Evolutionary conservation across 805 yeast species (phyloP), one percentile per base, ranked within the genome.

Genomic region (Saccharomyces paradoxus): DNA sequence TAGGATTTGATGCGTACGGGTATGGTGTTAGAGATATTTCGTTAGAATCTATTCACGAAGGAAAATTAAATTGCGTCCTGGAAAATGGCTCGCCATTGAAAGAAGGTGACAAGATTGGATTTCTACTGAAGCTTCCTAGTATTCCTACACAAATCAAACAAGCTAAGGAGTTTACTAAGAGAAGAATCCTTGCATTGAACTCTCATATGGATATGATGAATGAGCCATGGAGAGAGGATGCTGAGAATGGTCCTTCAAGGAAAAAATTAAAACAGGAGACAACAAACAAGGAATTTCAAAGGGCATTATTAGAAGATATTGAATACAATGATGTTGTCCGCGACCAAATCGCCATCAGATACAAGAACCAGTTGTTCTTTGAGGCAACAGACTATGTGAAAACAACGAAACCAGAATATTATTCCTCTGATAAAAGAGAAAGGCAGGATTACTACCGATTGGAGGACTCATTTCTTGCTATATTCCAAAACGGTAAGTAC

Each of bases 1-100:
- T 91, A 5, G 99, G 99, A 2, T 89, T 81, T 63, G 98, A 94
- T 69, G 92, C 90, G 0, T 94, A 90, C 71, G 92, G 97, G 0
- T 92, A 94, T 69, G 97, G 96, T 1, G 64, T 94, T 2, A 77
- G 97, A 56, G 97, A 92, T 70, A 77, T 79, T 41, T 76, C 78
- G 6, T 91, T 96, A 1, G 87, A 87, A 60, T 81, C 80, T 29
- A 77, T 94, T 26, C 95, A 94, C 59, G 67, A 65, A 41, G 72
- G 74, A 14, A 63, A 61, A 49, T 48, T 66, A 22, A 52, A 46
- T n/a, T 71, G 78, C 32, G 80, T 81, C 58, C 74, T 85, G 75
- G 62, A 70, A 2, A 77, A 73, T 27, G 27, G 52, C 14, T 82
- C 89, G 60, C 26, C 53, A 4, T 82, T 91, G 61, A 71, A 72